These are phyloP conservation scores for Fusarium sp. DNA, from an alignment of 2,329 filamentous ascomycete species.

Conservation along the genomic window DNA sequence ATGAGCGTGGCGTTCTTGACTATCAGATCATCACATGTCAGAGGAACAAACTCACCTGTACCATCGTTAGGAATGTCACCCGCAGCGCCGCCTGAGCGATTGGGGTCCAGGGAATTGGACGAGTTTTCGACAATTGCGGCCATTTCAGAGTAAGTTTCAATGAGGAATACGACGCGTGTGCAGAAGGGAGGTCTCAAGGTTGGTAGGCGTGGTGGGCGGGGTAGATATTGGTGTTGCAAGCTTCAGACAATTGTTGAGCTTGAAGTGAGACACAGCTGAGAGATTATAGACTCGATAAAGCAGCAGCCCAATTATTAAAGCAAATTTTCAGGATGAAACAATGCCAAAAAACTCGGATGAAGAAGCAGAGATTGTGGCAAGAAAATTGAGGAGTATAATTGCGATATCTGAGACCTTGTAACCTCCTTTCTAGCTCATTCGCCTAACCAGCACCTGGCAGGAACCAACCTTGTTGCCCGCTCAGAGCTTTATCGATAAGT, in stretches of 20 bases:
- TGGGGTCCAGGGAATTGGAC: slow-evolving; percentile 59
- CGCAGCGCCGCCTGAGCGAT: slow-evolving; percentile 56
- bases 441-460: slow-evolving; percentile 32
- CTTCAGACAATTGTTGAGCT: slow-evolving; percentile 41
- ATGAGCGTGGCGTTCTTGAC: slow-evolving; percentile 27
- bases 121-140: slow-evolving; percentile 54
- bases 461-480: slow-evolving; percentile 9
- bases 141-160: slow-evolving; percentile 49
- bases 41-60: slow-evolving; percentile 67
- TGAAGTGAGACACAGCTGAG: slow-evolving; percentile 41
- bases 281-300: slow-evolving; percentile 23
- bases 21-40: slow-evolving; percentile 44
- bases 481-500: slow-evolving; percentile 50
- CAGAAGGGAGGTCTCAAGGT: slow-evolving; percentile 37
- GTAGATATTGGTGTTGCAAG: slow-evolving; percentile 43
- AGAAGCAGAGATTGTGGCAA: slow-evolving; percentile 34
- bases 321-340: slow-evolving; percentile 25
- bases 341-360: slow-evolving; percentile 34
- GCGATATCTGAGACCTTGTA: slow-evolving; percentile 45
- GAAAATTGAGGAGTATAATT: slow-evolving; percentile 19
- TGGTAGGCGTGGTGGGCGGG: slow-evolving; percentile 42
- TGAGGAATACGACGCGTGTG: slow-evolving; percentile 28
- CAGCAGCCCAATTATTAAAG: slow-evolving; percentile 15
- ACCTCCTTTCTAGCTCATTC: slow-evolving; percentile 40
- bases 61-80: slow-evolving; percentile 73